A percentile compares a stretch with the other conserved stretches of the same genome.
Evolutionary conservation across 2,329 filamentous ascomycete species (phyloP).

Genomic region (Niveomyces coronatus): DNA sequence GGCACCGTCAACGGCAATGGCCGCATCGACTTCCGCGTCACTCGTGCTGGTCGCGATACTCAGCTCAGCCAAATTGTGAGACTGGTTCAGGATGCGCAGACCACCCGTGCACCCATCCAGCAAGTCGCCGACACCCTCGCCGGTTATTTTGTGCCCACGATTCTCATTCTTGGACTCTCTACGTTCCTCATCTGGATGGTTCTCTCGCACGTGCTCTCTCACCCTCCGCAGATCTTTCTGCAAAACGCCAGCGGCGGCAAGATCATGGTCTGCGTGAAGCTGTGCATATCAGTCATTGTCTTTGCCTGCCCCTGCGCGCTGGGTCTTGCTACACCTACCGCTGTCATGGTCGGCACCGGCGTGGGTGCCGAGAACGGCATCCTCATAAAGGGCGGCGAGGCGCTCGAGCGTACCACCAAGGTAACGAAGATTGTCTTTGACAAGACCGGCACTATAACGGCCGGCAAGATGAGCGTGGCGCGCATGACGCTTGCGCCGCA

Average conservation of each 20-base stretch:
- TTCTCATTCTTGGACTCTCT: constrained; percentile 69
- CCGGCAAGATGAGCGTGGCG: constrained; percentile 91
- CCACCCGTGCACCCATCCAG: constrained; percentile 87
- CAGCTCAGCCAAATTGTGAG: constrained; percentile 97
- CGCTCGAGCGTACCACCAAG: constrained; percentile 81
- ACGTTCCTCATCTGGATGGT: constrained; percentile 95
- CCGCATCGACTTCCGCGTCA: constrained; percentile 84
- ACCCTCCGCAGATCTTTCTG: constrained; percentile 84
- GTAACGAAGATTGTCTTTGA: constrained; percentile 86
- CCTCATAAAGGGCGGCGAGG: constrained; percentile 91
- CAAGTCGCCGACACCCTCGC: constrained; percentile 82
- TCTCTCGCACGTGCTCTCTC: constrained; percentile 70
- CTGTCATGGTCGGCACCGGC: constrained; percentile 98
- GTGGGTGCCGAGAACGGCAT: constrained; percentile 93
- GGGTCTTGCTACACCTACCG: constrained; percentile 90
- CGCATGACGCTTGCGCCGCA: constrained; percentile 52
- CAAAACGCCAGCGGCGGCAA: constrained; percentile 75
- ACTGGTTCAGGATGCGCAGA: constrained; percentile 96
- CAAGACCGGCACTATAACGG: constrained; percentile 91
- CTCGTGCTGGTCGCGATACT: constrained; percentile 84
- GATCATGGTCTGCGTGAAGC: constrained; percentile 91
- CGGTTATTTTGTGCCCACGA: constrained; percentile 86
- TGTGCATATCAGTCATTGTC: constrained; percentile 97
- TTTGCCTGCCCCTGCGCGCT: constrained; percentile 96
- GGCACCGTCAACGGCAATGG: constrained; percentile 94